Conservation (phyloP, 805 yeast genomes). For the Kregervanrija delftensis region DNA sequence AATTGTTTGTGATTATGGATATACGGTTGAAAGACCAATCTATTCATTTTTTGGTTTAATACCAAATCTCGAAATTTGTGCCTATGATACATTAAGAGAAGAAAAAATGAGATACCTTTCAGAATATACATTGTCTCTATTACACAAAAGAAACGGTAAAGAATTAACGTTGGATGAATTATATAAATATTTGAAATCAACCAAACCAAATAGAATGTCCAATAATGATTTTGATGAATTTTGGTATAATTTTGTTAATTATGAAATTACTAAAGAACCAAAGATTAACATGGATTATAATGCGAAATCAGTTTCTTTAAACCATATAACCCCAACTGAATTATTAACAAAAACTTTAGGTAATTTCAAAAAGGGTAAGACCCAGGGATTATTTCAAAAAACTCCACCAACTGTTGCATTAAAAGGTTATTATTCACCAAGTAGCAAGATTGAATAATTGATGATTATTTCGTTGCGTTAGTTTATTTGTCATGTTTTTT, state of each 20-base stretch:
- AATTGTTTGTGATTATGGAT: slow-evolving; percentile 68
- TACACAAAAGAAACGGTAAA: slow-evolving; percentile 64
- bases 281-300: slow-evolving; percentile 58
- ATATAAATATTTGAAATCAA: slow-evolving; percentile 57
- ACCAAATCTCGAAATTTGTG: slow-evolving; percentile 60
- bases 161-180: slow-evolving; percentile 60
- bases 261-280: slow-evolving; percentile 32
- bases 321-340: slow-evolving; percentile 36
- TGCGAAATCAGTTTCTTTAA: slow-evolving; percentile 29
- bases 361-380: slow-evolving; percentile 4
- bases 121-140: slow-evolving; percentile 55
- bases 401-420: slow-evolving; percentile 9
- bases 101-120: slow-evolving; percentile 61
- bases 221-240: slow-evolving; percentile 67
- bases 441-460: background rate
- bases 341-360: slow-evolving; percentile 8
- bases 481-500: background rate
- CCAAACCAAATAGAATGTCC: slow-evolving; percentile 34
- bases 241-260: slow-evolving; percentile 56
- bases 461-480: background rate
- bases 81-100: slow-evolving; percentile 66
- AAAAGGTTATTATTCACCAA: slow-evolving; percentile 2
- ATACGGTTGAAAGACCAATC: slow-evolving; percentile 44
- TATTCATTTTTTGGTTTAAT: slow-evolving; percentile 48
- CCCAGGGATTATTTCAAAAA: slow-evolving; percentile 4